These are phyloP conservation scores for Amanita phalloides DNA, from an alignment of 768 basidiomycete genomes.

Conservation along the genomic window DNA sequence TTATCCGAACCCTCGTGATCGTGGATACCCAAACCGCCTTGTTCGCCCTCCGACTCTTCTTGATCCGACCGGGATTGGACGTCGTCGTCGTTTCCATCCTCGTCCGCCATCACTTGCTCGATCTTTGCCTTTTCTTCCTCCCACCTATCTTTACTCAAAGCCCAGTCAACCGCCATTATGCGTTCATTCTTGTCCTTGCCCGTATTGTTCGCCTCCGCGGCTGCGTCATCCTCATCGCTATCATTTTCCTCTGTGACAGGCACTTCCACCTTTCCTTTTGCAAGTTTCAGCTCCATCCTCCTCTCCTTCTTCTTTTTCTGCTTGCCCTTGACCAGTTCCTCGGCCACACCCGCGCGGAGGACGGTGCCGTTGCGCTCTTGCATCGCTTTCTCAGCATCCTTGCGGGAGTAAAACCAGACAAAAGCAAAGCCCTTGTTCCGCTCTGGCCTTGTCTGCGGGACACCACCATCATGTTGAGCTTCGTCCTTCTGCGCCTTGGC, in stretches of 20 bases:
- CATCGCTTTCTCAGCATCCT: slow-evolving; percentile 77
- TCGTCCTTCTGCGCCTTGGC: slow-evolving; percentile 18
- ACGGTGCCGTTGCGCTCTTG: slow-evolving; percentile 70
- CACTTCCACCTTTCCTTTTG: slow-evolving; percentile 22
- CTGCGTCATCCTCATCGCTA: slow-evolving; percentile 21
- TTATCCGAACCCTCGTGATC: slow-evolving; percentile 24
- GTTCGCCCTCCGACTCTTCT: slow-evolving; percentile 24
- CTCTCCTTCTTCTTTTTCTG: slow-evolving; percentile 58
- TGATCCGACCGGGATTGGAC: slow-evolving; percentile 19
- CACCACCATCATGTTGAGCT: not conserved
- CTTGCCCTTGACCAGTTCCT: slow-evolving; percentile 44
- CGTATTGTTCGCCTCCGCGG: slow-evolving; percentile 21
- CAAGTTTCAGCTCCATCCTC: slow-evolving; percentile 41
- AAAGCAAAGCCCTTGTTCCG: slow-evolving; percentile 71
- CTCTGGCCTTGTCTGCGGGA: slow-evolving; percentile 10
- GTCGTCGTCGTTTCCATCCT: slow-evolving; percentile 12
- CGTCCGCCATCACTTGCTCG: slow-evolving; percentile 18
- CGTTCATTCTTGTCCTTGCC: slow-evolving; percentile 34
- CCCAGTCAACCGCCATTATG: slow-evolving; percentile 92
- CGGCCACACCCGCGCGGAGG: slow-evolving; percentile 53
- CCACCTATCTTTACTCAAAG: slow-evolving; percentile 90
- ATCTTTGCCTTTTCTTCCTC: slow-evolving; percentile 62
- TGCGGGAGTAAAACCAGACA: slow-evolving; percentile 83
- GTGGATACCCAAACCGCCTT: slow-evolving; percentile 35
- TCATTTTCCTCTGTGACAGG: slow-evolving; percentile 16